phyloP scores from a whole-genome alignment of 106 monocot genomes.

The Chionographis japonica region DNA sequence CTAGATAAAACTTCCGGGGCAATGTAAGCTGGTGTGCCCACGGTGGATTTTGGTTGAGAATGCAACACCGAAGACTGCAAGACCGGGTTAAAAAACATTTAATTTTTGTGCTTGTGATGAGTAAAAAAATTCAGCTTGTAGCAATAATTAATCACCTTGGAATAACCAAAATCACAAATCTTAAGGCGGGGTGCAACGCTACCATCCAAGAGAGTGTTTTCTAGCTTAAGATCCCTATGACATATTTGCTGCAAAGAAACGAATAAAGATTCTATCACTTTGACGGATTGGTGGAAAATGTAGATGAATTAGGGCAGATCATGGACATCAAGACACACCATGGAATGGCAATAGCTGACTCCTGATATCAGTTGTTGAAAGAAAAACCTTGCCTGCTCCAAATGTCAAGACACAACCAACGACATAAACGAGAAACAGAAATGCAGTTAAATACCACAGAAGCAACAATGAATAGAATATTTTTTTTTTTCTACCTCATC shows the following conservation, averaged over 20 bases:
- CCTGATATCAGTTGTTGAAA: conserved; percentile 85
- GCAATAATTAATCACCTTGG: conserved; percentile 39
- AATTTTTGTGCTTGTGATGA: too few relatives aligned
- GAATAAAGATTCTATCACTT: not conserved
- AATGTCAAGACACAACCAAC: not conserved
- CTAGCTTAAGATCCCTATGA: conserved; percentile 76
- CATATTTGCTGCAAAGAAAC: conserved; percentile 60
- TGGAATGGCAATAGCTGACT: conserved; percentile 85
- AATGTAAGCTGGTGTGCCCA: conserved; percentile 84
- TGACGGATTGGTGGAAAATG: not conserved
- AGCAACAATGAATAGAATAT: not conserved
- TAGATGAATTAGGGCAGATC: not conserved
- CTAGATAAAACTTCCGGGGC: conserved; percentile 72
- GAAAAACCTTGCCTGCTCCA: conserved; percentile 68
- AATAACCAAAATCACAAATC: conserved; percentile 86
- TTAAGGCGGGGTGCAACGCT: conserved; percentile 64
- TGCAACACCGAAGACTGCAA: conserved; percentile 65
- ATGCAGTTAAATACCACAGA: not conserved
- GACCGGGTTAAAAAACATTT: not conserved
- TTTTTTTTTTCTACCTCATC: conserved; percentile 54
- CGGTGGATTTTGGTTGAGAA: conserved; percentile 84
- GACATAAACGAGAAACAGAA: not conserved
- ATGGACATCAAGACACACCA: conserved; percentile 33
- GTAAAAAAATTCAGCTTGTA: too few relatives aligned
- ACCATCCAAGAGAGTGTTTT: conserved; percentile 79